These are phyloP conservation scores for Dothideomycetes sp. DNA, from an alignment of 2,329 filamentous ascomycete species.

Conservation along the genomic window DNA sequence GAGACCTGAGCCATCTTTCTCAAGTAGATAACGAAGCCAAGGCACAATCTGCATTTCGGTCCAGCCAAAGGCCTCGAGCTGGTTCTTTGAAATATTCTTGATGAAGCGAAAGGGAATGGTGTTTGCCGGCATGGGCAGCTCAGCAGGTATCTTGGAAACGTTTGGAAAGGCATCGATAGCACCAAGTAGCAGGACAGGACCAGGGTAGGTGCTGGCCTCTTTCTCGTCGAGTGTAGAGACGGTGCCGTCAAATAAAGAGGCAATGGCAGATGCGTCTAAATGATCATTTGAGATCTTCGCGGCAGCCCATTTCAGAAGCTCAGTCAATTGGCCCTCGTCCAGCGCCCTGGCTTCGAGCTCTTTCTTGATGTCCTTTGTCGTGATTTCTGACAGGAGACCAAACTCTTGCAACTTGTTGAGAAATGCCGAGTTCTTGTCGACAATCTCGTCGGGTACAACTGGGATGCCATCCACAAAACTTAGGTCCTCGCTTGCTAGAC, in stretches of 20 bases:
- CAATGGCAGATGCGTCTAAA: conserved; percentile 57
- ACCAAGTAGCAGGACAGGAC: conserved; percentile 65
- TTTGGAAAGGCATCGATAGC: conserved; percentile 66
- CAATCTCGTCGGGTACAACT: conserved; percentile 67
- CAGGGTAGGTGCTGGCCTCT: conserved; percentile 42
- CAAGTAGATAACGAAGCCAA: conserved; percentile 76
- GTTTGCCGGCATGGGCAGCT: conserved; percentile 65
- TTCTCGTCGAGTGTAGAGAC: conserved; percentile 53
- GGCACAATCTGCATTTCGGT: conserved; percentile 70
- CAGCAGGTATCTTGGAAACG: conserved; percentile 67
- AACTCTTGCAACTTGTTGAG: conserved; percentile 72
- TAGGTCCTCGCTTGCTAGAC: conserved; percentile 58
- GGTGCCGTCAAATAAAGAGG: conserved; percentile 65
- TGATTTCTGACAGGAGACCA: conserved; percentile 78
- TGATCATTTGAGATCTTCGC: conserved; percentile 61
- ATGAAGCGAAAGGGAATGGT: conserved; percentile 83
- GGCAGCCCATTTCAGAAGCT: conserved; percentile 77
- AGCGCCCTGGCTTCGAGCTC: conserved; percentile 77
- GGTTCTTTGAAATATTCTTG: conserved; percentile 50
- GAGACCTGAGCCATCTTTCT: conserved; percentile 49
- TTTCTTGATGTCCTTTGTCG: conserved; percentile 70
- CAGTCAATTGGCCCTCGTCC: conserved; percentile 62
- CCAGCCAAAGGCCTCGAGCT: conserved; percentile 79
- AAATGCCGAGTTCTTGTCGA: conserved; percentile 56
- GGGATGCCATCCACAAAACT: conserved; percentile 84